phyloP scores from a whole-genome alignment of 257 asterid species.

The Fraxinus pennsylvanica region DNA sequence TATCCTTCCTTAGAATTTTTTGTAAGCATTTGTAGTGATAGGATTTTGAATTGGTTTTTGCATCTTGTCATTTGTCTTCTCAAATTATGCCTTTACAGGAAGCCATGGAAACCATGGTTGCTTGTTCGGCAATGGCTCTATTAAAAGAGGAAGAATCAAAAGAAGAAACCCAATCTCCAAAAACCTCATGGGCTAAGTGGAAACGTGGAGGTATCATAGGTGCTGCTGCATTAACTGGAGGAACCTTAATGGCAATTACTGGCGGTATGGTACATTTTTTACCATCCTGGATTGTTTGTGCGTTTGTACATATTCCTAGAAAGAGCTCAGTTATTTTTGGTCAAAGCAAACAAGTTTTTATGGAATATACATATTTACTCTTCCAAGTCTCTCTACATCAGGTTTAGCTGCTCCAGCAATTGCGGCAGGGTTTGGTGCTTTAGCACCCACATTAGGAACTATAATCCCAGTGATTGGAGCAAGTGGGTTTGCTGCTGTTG shows the following conservation, averaged over 20 bases:
- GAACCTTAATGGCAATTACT: conserved; percentile 93
- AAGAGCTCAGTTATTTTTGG: not conserved
- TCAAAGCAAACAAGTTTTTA: not conserved
- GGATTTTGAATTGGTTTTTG: not conserved
- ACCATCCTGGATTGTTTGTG: not conserved
- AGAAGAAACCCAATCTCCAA: conserved; percentile 46
- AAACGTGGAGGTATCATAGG: conserved; percentile 96
- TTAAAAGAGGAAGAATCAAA: conserved; percentile 70
- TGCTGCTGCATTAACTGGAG: conserved; percentile 98
- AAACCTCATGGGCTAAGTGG: conserved; percentile 83
- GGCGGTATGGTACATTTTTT: conserved; percentile 59
- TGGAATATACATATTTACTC: not conserved
- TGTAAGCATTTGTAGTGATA: not conserved
- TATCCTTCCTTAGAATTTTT: not conserved
- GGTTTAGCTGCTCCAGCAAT: conserved; percentile 99
- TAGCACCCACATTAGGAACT: conserved; percentile 91
- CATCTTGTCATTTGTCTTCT: conserved; percentile 1
- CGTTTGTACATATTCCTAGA: not conserved
- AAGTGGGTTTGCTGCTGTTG: conserved; percentile 92
- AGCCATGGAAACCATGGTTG: conserved; percentile 82
- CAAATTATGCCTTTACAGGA: conserved; percentile 52
- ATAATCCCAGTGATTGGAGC: conserved; percentile 93
- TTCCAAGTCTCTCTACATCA: conserved; percentile 23
- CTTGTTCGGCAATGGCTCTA: conserved; percentile 94
- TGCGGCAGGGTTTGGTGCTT: conserved; percentile 91